Evolutionary conservation across 169 alveolate genomes (phyloP), one percentile per base, ranked within the genome.

Genomic region (Plasmodium cynomolgi): DNA sequence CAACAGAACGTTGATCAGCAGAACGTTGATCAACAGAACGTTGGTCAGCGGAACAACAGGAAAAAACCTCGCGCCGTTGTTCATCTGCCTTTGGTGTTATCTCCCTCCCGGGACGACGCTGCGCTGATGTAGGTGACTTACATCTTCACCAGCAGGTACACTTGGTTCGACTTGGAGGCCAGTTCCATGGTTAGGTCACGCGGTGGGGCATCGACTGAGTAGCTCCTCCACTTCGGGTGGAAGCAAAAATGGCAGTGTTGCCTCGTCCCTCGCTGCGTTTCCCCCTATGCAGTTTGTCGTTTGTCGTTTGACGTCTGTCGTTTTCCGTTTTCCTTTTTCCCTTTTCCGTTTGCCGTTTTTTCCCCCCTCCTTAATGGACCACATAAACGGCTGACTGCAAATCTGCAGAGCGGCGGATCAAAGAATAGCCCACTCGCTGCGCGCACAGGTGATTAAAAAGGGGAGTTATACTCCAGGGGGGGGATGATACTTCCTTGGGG

Each of bases 81-180:
- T 23, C 77, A 29, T 26, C 1, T n/a, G n/a, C 77, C 6, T 20
- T 23, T 9, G 2, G n/a, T 20, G 13, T 0, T 7, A 50, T 13
- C 62, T 50, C 62, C 62, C 62, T 50, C 62, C 8, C 31, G 85
- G 77, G 34, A 26, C 15, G 62, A 26, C 77, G 15, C 47, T 5
- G 20, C 3, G 37, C 31, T 83, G 9, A 39, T 31, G 17, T 23
- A 11, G 37, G 20, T 23, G 7, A 23, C 82, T 86, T 31, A 86
- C 93, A 86, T 86, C 81, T 86, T 86, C 3, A 77, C 71, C 72
- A 86, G 71, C 11, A 71, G 44, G 68, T 75, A 86, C 3, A 77
- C 85, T 17, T 86, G 39, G 44, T 77, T 56, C 17, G 93, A 26
- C 47, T 86, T 86, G 80, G 47, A 71, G 68, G 81, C 86, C 29